A percentile compares a stretch with the other conserved stretches of the same genome.
phyloP scores from a whole-genome alignment of 2,329 filamentous ascomycete species.

The Emydomyces testavorans region DNA sequence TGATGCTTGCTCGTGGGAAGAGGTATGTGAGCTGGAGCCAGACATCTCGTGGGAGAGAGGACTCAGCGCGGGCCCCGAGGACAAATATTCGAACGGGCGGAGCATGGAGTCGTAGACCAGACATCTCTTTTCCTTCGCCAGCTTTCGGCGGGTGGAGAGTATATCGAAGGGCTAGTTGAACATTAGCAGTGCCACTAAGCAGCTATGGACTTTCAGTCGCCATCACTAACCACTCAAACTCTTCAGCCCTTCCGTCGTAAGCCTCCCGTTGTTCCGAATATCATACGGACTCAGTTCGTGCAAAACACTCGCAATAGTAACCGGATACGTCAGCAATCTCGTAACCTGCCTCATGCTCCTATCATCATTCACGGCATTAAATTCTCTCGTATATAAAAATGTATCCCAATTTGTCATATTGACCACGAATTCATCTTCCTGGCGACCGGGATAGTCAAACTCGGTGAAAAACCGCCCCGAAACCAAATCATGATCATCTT shows the following conservation, averaged over 20 bases:
- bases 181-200: constrained; percentile 16
- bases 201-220: constrained; percentile 3
- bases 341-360: constrained; percentile 87
- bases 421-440: constrained; percentile 82
- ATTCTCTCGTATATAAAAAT: constrained; percentile 83
- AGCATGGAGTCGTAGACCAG: constrained; percentile 69
- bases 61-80: constrained; percentile 91
- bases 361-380: constrained; percentile 81
- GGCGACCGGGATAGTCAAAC: constrained; percentile 77
- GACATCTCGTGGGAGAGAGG: constrained; percentile 80
- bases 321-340: constrained; percentile 80
- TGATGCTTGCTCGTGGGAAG: constrained; percentile 83
- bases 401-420: constrained; percentile 99
- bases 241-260: constrained; percentile 83
- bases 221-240: constrained; percentile 68
- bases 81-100: constrained; percentile 88
- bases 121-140: constrained; percentile 62
- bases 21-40: constrained; percentile 93
- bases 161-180: constrained; percentile 64
- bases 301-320: constrained; percentile 80
- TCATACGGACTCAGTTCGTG: constrained; percentile 92
- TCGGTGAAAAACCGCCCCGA: constrained; percentile 88
- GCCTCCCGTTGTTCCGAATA: constrained; percentile 58
- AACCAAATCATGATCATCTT: constrained; percentile 89
- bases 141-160: constrained; percentile 77